Percentiles rank a stretch among this genome's conserved stretches.
Evolutionary conservation across 2,329 filamentous ascomycete genomes (phyloP).

Genomic region (Bipolaris bicolor): DNA sequence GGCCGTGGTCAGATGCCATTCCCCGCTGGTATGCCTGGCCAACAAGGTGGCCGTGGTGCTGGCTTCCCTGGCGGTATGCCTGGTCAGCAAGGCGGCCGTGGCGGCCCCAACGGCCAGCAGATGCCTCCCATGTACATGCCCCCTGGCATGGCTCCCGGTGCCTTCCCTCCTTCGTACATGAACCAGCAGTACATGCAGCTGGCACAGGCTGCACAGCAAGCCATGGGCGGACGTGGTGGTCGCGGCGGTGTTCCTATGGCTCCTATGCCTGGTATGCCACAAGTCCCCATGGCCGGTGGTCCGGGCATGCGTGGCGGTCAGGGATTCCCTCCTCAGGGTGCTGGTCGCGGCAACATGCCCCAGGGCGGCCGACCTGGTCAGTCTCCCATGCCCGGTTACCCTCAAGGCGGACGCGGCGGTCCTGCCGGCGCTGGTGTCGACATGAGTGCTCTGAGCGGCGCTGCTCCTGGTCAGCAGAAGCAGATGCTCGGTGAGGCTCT

Average conservation of each 20-base stretch:
- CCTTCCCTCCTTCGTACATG: constrained; percentile 72
- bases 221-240: constrained; percentile 57
- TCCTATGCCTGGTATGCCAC: constrained; percentile 71
- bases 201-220: constrained; percentile 72
- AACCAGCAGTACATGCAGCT: constrained; percentile 82
- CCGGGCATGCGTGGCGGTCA: constrained; percentile 53
- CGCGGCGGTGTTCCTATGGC: constrained; percentile 68
- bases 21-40: constrained; percentile 67
- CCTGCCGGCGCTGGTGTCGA: constrained; percentile 52
- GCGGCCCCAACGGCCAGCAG: constrained; percentile 75
- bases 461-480: constrained; percentile 82
- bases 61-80: constrained; percentile 84
- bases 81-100: constrained; percentile 85
- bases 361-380: constrained; percentile 43
- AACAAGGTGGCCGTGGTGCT: constrained; percentile 80
- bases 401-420: constrained; percentile 39
- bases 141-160: constrained; percentile 64
- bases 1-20: constrained; percentile 68
- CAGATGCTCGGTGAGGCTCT: constrained; percentile 97
- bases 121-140: constrained; percentile 87
- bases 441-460: constrained; percentile 58
- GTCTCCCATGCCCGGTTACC: constrained; percentile 40
- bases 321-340: constrained; percentile 48
- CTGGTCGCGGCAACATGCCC: constrained; percentile 43
- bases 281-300: constrained; percentile 66